These are phyloP conservation scores for Ustilago nuda DNA, from an alignment of 1,284 basidiomycete species.

Conservation along the genomic window DNA sequence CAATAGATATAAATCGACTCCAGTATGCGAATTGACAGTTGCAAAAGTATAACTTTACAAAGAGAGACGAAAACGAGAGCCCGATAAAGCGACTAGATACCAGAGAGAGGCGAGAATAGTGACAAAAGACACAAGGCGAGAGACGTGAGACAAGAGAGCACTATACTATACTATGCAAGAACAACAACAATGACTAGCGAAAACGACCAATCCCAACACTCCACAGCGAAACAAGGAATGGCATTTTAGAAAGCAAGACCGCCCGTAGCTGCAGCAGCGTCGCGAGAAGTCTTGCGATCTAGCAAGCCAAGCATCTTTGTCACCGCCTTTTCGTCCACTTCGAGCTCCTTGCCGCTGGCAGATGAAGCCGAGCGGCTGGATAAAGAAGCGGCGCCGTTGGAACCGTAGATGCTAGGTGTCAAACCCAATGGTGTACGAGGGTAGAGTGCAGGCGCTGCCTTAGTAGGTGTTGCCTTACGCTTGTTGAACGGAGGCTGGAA, in stretches of 20 bases:
- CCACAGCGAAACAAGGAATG: not conserved
- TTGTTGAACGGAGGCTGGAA: constrained; percentile 35
- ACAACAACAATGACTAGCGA: constrained; percentile 3
- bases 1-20: not conserved
- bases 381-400: constrained; percentile 22
- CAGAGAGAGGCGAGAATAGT: constrained; percentile 7
- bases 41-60: constrained; percentile 4
- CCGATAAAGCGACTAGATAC: constrained; percentile 3
- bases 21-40: not conserved
- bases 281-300: constrained; percentile 45
- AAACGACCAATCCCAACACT: not conserved
- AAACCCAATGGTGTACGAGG: constrained; percentile 23
- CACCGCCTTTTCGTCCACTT: constrained; percentile 56
- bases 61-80: constrained; percentile 3
- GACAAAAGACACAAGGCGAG: constrained; percentile 17
- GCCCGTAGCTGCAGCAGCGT: constrained; percentile 18
- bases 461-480: constrained; percentile 26
- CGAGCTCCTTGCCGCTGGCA: constrained; percentile 30
- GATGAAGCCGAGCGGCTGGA: constrained; percentile 18
- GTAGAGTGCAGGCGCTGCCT: constrained; percentile 24
- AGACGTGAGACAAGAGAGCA: constrained; percentile 5
- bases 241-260: constrained; percentile 23
- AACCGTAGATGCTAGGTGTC: constrained; percentile 43
- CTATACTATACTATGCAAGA: constrained; percentile 12
- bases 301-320: constrained; percentile 53